Conservation (phyloP, 1,284 basidiomycete genomes). For the Boletus hoseneyae region DNA sequence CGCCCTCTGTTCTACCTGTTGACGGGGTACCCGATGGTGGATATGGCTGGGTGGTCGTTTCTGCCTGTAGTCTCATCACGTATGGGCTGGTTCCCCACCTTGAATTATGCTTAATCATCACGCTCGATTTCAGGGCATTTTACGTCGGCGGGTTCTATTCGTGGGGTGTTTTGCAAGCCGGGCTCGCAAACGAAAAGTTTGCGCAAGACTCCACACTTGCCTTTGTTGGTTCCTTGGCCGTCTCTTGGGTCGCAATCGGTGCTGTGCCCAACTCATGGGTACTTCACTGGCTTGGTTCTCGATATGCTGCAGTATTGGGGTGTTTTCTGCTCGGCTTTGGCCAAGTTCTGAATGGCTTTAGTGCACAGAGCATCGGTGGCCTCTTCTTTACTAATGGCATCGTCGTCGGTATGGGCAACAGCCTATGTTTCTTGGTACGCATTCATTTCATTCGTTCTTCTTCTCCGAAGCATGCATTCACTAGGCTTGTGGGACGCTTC, state of each 20-base stretch:
- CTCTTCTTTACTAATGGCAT: constrained; percentile 32
- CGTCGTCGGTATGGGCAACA: constrained; percentile 21
- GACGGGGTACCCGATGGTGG: constrained; percentile 23
- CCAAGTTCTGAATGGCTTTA: constrained; percentile 30
- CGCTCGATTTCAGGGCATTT: constrained; percentile 18
- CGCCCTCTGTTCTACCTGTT: background rate
- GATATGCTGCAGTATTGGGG: constrained; percentile 24
- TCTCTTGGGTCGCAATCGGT: constrained; percentile 29
- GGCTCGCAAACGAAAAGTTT: constrained; percentile 23
- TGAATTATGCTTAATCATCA: background rate
- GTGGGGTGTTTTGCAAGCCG: constrained; percentile 32
- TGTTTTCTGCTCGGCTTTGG: constrained; percentile 27
- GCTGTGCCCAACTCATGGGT: constrained; percentile 30
- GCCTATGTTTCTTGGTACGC: constrained; percentile 25
- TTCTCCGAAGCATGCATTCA: background rate
- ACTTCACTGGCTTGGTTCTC: constrained; percentile 27
- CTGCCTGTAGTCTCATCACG: constrained; percentile 23
- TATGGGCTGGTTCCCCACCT: constrained; percentile 7
- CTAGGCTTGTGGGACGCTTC: constrained; percentile 30
- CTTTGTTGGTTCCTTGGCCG: constrained; percentile 33
- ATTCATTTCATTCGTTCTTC: background rate
- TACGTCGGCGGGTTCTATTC: constrained; percentile 28
- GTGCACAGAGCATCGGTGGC: constrained; percentile 22
- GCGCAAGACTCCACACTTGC: constrained; percentile 27
- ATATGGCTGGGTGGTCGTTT: constrained; percentile 23